Percentiles rank a stretch among this genome's conserved stretches.
Conservation (phyloP, 352 stramenopile species). For the Phytophthora rubi region DNA sequence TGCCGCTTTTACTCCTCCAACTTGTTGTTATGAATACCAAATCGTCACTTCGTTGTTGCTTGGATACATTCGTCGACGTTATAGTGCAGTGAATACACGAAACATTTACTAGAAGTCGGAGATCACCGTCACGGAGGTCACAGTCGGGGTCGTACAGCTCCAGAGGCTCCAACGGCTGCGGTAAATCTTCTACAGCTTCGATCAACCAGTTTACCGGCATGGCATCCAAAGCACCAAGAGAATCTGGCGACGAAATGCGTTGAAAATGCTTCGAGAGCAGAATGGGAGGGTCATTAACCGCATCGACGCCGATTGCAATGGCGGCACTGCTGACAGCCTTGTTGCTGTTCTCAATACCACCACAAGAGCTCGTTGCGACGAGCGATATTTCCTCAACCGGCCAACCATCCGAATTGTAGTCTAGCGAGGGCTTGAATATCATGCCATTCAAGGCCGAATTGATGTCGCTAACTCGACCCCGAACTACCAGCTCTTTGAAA, state of each 20-base stretch:
- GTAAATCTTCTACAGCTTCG: slow-evolving; percentile 49
- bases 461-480: slow-evolving; percentile 44
- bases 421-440: slow-evolving; percentile 53
- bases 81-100: slow-evolving; percentile 50
- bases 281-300: slow-evolving; percentile 45
- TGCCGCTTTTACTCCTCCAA: slow-evolving; percentile 17
- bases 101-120: slow-evolving; percentile 45
- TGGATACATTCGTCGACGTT: slow-evolving; percentile 7
- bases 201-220: slow-evolving; percentile 15
- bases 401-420: slow-evolving; percentile 60
- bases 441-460: slow-evolving; percentile 60
- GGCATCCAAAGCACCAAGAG: slow-evolving; percentile 8
- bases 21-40: slow-evolving; percentile 17
- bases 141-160: slow-evolving; percentile 39
- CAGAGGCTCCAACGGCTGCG: slow-evolving; percentile 29
- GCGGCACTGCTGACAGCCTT: slow-evolving; percentile 2
- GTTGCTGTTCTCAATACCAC: not conserved
- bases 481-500: slow-evolving; percentile 42
- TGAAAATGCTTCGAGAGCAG: slow-evolving; percentile 44
- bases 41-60: slow-evolving; percentile 15
- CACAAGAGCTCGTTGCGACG: slow-evolving; percentile 14
- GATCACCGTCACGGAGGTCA: slow-evolving; percentile 9
- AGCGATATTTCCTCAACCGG: slow-evolving; percentile 46
- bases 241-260: slow-evolving; percentile 7
- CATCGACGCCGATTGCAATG: slow-evolving; percentile 33